A percentile compares a stretch with the other conserved stretches of the same genome.
These are phyloP conservation scores for Xylaria nigripes DNA, from an alignment of 495 filamentous ascomycete species.

Conservation along the genomic window DNA sequence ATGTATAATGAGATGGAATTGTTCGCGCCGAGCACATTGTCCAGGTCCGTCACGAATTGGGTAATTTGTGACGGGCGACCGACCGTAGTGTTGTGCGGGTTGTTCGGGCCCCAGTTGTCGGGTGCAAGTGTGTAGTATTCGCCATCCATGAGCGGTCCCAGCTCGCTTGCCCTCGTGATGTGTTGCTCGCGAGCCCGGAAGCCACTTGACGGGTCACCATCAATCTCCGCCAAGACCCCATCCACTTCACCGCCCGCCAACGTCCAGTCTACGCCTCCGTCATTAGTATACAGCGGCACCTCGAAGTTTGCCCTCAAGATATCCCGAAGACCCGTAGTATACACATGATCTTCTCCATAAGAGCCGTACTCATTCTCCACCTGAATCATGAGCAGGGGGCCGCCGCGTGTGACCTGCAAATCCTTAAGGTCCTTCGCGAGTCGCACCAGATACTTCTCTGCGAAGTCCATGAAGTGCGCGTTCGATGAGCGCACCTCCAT, in stretches of 20 bases:
- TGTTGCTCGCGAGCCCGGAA: constrained; percentile 34
- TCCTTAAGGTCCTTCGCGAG: constrained; percentile 28
- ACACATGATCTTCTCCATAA: constrained; percentile 34
- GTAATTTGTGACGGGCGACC: constrained; percentile 16
- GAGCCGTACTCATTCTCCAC: constrained; percentile 46
- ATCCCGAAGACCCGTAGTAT: constrained; percentile 30
- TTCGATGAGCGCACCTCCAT: constrained; percentile 35
- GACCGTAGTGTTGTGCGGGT: constrained; percentile 22
- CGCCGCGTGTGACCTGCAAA: constrained; percentile 32
- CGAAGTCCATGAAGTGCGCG: constrained; percentile 27
- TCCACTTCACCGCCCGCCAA: constrained; percentile 35
- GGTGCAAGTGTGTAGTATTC: constrained; percentile 38
- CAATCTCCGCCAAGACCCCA: constrained; percentile 35
- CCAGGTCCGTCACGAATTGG: constrained; percentile 27
- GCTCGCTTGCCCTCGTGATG: constrained; percentile 30
- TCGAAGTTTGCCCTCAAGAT: constrained; percentile 32
- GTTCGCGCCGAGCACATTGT: constrained; percentile 32
- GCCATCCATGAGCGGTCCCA: constrained; percentile 34
- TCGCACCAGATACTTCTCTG: constrained; percentile 29
- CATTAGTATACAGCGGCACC: constrained; percentile 40
- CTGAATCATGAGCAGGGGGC: constrained; percentile 42
- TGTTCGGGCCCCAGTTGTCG: constrained; percentile 34
- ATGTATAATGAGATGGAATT: constrained; percentile 41
- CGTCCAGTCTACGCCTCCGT: constrained; percentile 34
- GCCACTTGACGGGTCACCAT: constrained; percentile 36